Evolutionary conservation across 345 rosid species (phyloP).

Genomic region (Populus nigra): DNA sequence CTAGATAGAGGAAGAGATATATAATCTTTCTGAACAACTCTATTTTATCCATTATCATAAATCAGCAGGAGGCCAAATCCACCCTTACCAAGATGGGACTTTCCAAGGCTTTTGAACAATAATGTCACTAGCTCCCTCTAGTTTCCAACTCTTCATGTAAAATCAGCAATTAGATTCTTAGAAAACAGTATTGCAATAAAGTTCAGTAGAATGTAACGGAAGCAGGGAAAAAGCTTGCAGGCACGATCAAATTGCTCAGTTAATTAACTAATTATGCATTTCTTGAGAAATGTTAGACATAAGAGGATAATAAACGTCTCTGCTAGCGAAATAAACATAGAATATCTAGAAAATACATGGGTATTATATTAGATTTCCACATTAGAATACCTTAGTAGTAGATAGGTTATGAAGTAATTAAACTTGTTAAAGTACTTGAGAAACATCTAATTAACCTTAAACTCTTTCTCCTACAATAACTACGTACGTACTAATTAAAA

Average conservation of each 20-base stretch:
- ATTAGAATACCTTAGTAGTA: constrained; percentile 2
- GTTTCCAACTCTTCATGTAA: not conserved
- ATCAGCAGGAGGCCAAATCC: too few relatives aligned
- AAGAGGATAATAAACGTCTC: not conserved
- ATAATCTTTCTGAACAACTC: too few relatives aligned
- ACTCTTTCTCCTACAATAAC: not conserved
- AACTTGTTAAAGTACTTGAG: constrained; percentile 3
- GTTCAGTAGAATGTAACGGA: too few relatives aligned
- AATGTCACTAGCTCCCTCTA: too few relatives aligned
- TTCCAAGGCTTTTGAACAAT: too few relatives aligned
- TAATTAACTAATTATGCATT: not conserved
- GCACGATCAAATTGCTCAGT: not conserved
- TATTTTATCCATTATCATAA: too few relatives aligned
- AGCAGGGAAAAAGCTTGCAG: not conserved
- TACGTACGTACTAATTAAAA: not conserved
- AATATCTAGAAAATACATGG: not conserved
- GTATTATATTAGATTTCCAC: not conserved
- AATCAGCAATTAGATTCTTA: not conserved
- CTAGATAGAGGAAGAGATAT: too few relatives aligned
- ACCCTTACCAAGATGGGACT: too few relatives aligned
- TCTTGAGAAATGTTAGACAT: not conserved
- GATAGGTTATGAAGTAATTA: constrained; percentile 9
- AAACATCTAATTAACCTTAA: not conserved
- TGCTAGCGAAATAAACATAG: not conserved
- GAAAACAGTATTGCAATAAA: not conserved